Evolutionary conservation across 2,329 filamentous ascomycete genomes (phyloP), one percentile per base, ranked within the genome.

Genomic region (Clonostachys byssicola): DNA sequence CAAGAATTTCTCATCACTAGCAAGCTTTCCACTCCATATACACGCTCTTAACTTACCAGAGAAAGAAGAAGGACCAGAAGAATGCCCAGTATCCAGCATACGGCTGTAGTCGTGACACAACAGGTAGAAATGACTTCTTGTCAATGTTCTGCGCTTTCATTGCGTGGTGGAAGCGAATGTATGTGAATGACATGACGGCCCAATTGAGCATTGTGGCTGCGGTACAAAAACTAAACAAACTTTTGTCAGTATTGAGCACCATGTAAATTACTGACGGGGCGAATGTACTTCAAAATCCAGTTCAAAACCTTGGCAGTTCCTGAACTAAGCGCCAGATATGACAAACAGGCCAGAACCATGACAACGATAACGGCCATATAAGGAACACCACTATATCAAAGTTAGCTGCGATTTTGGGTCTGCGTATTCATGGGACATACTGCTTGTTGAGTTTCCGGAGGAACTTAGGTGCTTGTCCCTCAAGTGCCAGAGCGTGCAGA

Each of bases 401-500:
- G 33, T 44, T 17, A 44, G 42, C 4, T 10, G 12, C 14, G 3
- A 14, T 33, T 33, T 16, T 17, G 2, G 30, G 4, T 33, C 9
- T 12, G 18, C 20, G 14, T 38, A 13, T 20, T 20, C 23, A 40
- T 23, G 13, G 14, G 18, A 41, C 34, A 14, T 18, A 46, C 38
- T 41, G n/a, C 16, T 44, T 48, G 30, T 39, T 48, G 5, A 41
- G 20, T 13, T 34, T 16, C 33, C 43, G 47, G 5, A 54, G 44
- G 44, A 52, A 14, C 12, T 14, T 30, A 5, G 50, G 52, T 4
- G 52, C 52, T 10, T 46, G 34, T 3, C 50, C 50, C 18, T 48
- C 38, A 6, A 50, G 43, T 5, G 52, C 48, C 39, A 53, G 36
- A 23, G 43, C 50, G 43, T 52, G 43, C 17, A 53, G 45, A 7